A percentile compares a stretch with the other conserved stretches of the same genome.
Conservation (phyloP, 2,329 filamentous ascomycete species). For the Parastagonospora nodorum region DNA sequence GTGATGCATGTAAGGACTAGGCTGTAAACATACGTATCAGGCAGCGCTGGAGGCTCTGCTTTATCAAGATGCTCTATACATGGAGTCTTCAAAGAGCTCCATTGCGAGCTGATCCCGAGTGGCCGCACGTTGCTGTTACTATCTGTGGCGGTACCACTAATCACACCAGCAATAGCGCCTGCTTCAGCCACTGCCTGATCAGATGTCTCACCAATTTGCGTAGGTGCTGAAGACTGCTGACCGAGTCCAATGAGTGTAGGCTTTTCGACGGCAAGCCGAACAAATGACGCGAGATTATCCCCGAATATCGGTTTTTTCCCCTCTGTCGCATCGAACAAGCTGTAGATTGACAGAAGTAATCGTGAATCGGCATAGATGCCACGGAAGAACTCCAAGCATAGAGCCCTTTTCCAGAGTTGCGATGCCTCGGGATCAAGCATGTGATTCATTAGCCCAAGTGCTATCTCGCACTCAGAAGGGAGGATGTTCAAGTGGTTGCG, state of each 20-base stretch:
- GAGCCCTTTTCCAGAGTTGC: constrained; percentile 79
- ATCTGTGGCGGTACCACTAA: constrained; percentile 69
- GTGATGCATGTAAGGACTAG: constrained; percentile 87
- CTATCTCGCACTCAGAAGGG: constrained; percentile 79
- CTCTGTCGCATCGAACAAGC: constrained; percentile 75
- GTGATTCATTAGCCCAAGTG: constrained; percentile 79
- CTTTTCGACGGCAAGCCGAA: constrained; percentile 90
- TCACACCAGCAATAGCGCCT: constrained; percentile 84
- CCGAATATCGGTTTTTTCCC: constrained; percentile 77
- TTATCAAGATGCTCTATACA: constrained; percentile 97
- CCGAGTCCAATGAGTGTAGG: constrained; percentile 86
- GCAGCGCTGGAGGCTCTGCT: constrained; percentile 77
- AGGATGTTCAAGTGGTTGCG: constrained; percentile 77
- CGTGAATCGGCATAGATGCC: constrained; percentile 82
- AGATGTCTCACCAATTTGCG: constrained; percentile 62
- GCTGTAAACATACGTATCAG: constrained; percentile 93
- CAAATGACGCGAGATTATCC: constrained; percentile 83
- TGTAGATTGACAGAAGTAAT: constrained; percentile 79
- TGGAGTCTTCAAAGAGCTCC: constrained; percentile 84
- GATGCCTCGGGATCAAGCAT: constrained; percentile 83
- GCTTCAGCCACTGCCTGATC: constrained; percentile 91
- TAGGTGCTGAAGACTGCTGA: constrained; percentile 83
- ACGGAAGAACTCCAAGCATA: constrained; percentile 90
- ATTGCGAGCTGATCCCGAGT: constrained; percentile 84
- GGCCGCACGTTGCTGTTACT: constrained; percentile 65